Percentiles rank a stretch among this genome's conserved stretches.
These are phyloP conservation scores for Xerocomellus dryophilus DNA, from an alignment of 768 basidiomycete species.

Conservation along the genomic window DNA sequence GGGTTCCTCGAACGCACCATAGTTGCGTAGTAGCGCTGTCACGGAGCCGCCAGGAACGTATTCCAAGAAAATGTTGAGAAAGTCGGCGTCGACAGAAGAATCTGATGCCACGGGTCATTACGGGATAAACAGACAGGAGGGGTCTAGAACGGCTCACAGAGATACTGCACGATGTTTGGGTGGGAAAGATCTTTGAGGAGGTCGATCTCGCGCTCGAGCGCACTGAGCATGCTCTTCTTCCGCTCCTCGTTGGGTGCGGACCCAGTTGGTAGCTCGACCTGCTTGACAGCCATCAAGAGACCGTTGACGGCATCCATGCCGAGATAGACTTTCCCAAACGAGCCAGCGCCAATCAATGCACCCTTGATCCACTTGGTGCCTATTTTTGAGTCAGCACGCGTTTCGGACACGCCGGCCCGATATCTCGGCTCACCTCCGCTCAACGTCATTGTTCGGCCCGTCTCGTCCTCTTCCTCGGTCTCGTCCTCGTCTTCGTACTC, in stretches of 20 bases:
- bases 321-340: constrained; percentile 92
- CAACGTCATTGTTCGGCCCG: constrained; percentile 52
- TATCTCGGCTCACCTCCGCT: constrained; percentile 45
- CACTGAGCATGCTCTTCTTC: constrained; percentile 89
- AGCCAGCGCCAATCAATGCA: constrained; percentile 91
- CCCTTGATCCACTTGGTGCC: constrained; percentile 97
- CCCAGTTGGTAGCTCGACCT: constrained; percentile 87
- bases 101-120: constrained; percentile 54
- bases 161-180: constrained; percentile 96
- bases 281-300: constrained; percentile 95
- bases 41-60: constrained; percentile 97
- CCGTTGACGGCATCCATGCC: constrained; percentile 93
- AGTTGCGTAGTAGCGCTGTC: constrained; percentile 81
- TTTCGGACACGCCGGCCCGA: not conserved
- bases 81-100: constrained; percentile 87
- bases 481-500: constrained; percentile 50
- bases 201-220: constrained; percentile 91
- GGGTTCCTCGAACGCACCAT: constrained; percentile 92
- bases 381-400: constrained; percentile 25
- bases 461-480: constrained; percentile 48
- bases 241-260: constrained; percentile 85
- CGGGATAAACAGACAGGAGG: too few species aligned
- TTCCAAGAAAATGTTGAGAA: constrained; percentile 94
- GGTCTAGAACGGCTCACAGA: constrained; percentile 68
- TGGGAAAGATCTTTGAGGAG: constrained; percentile 90